phyloP scores from a whole-genome alignment of 805 yeast genomes.

The Candida germanica region DNA sequence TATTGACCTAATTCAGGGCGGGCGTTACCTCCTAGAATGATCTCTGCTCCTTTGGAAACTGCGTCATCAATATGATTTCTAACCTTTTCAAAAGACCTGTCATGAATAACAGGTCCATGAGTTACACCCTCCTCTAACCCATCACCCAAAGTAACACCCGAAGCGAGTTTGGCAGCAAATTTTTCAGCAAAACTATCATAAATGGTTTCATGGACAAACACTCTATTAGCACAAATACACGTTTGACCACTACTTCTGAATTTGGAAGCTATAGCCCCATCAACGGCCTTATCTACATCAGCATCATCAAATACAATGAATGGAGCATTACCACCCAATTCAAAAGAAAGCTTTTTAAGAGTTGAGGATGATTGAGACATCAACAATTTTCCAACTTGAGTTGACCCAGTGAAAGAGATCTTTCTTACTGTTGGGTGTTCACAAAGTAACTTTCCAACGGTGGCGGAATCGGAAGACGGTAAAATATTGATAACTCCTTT shows the following conservation, averaged over 20 bases:
- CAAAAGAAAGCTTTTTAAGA: constrained; percentile 58
- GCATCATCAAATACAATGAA: constrained; percentile 61
- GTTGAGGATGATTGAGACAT: constrained; percentile 57
- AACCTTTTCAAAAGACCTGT: constrained; percentile 60
- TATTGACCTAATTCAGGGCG: constrained; percentile 55
- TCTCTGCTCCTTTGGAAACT: constrained; percentile 56
- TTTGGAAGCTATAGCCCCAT: constrained; percentile 50
- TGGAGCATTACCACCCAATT: constrained; percentile 69
- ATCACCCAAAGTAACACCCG: constrained; percentile 53
- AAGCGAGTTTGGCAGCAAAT: constrained; percentile 35
- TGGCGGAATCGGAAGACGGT: constrained; percentile 45
- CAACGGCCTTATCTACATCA: constrained; percentile 53
- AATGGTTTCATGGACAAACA: constrained; percentile 52
- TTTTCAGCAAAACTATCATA: constrained; percentile 46
- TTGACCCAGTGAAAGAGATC: constrained; percentile 64
- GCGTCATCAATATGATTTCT: constrained; percentile 65
- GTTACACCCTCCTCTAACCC: constrained; percentile 59
- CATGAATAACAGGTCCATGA: constrained; percentile 75
- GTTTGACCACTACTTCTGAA: constrained; percentile 65
- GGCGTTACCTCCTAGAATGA: constrained; percentile 58
- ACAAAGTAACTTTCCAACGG: constrained; percentile 52
- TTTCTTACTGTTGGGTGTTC: constrained; percentile 47
- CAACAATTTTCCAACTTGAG: constrained; percentile 56
- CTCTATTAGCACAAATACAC: constrained; percentile 61
- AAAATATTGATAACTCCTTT: constrained; percentile 65